phyloP scores from a whole-genome alignment of 768 basidiomycete genomes.

The Hirschioporus abietinus region DNA sequence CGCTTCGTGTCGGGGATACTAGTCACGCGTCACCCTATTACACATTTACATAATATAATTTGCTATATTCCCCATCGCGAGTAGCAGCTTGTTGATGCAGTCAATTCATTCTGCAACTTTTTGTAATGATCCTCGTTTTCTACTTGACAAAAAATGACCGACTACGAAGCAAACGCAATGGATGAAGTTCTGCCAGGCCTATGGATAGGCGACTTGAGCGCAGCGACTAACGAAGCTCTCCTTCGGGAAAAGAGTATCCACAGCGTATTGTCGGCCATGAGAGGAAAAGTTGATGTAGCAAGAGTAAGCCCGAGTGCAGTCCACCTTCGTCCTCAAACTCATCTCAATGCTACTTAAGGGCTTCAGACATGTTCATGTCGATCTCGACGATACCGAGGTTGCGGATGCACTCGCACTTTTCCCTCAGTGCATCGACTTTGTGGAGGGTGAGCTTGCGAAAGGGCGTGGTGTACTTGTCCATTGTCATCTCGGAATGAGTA shows the following conservation, averaged over 20 bases:
- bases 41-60: too few relatives aligned
- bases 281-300: constrained; percentile 30
- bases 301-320: not conserved
- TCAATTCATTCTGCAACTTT: too few relatives aligned
- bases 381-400: constrained; percentile 69
- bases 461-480: constrained; percentile 80
- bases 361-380: constrained; percentile 74
- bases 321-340: not conserved
- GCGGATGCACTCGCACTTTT: constrained; percentile 78
- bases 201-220: constrained; percentile 80
- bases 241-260: constrained; percentile 68
- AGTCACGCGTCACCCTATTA: too few relatives aligned
- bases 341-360: not conserved
- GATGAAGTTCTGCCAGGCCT: constrained; percentile 74
- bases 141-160: not conserved
- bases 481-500: constrained; percentile 86
- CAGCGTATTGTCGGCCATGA: constrained; percentile 69
- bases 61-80: too few relatives aligned
- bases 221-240: constrained; percentile 55
- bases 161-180: constrained; percentile 36
- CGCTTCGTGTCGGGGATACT: too few relatives aligned
- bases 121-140: not conserved
- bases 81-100: too few relatives aligned
- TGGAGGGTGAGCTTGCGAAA: constrained; percentile 71
- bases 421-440: constrained; percentile 76